phyloP scores from a whole-genome alignment of 192 early-diverging fungal genomes.

The Phlyctochytrium planicorne region DNA sequence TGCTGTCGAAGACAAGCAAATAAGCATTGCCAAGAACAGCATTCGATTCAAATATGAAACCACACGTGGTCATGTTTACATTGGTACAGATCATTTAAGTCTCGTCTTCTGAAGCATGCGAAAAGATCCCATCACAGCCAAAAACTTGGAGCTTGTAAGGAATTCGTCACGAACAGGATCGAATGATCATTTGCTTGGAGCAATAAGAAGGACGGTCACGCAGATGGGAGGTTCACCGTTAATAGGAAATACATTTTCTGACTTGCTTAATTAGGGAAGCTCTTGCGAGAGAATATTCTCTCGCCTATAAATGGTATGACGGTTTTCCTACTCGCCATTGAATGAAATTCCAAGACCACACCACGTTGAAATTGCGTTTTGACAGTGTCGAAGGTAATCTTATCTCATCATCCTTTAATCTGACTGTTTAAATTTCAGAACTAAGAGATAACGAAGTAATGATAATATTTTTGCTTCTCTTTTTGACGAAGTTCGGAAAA shows the following conservation, averaged over 20 bases:
- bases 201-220: constrained; percentile 61
- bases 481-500: not conserved
- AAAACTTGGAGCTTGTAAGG: constrained; percentile 60
- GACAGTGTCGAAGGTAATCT: constrained; percentile 58
- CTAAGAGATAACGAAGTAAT: constrained; percentile 16
- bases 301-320: constrained; percentile 1
- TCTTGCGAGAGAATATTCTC: not conserved
- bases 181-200: constrained; percentile 56
- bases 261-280: constrained; percentile 39
- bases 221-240: constrained; percentile 73
- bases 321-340: not conserved
- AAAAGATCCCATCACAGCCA: constrained; percentile 33
- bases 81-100: constrained; percentile 31
- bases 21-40: constrained; percentile 49
- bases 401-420: not conserved
- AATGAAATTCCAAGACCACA: constrained; percentile 28
- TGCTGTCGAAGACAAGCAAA: constrained; percentile 45
- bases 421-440: constrained; percentile 3
- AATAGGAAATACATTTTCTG: constrained; percentile 75
- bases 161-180: constrained; percentile 50
- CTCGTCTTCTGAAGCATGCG: too few species aligned
- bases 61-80: constrained; percentile 47
- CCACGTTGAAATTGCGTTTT: constrained; percentile 53
- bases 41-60: constrained; percentile 59
- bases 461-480: not conserved